Conservation (phyloP, 2,329 filamentous ascomycete genomes). For the Microascus cirrosus region DNA sequence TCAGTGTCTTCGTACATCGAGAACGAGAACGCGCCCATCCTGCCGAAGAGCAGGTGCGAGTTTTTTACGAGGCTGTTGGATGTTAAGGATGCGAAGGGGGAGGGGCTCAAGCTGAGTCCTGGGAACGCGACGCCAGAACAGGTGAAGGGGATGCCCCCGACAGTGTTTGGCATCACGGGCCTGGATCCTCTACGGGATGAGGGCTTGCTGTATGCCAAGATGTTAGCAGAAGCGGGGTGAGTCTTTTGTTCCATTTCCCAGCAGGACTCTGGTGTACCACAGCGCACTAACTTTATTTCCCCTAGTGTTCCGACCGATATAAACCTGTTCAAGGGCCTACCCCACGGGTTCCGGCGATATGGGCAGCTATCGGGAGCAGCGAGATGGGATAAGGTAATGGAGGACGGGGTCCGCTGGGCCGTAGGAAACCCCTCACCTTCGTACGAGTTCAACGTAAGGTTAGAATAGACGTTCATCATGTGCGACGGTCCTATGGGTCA, state of each 20-base stretch:
- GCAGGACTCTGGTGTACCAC: not conserved
- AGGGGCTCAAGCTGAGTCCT: constrained; percentile 26
- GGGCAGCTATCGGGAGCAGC: constrained; percentile 25
- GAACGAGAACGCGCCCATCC: constrained; percentile 35
- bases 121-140: constrained; percentile 18
- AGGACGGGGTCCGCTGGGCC: constrained; percentile 30
- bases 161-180: constrained; percentile 31
- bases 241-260: constrained; percentile 6
- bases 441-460: constrained; percentile 11
- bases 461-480: too few species aligned
- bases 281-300: not conserved
- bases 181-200: constrained; percentile 37
- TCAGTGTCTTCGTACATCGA: constrained; percentile 30
- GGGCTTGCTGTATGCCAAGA: constrained; percentile 31
- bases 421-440: constrained; percentile 20
- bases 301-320: constrained; percentile 34
- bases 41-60: constrained; percentile 24
- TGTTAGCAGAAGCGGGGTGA: constrained; percentile 30
- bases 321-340: constrained; percentile 37
- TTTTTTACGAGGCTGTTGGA: constrained; percentile 18
- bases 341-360: constrained; percentile 34
- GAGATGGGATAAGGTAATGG: constrained; percentile 29
- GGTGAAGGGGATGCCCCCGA: constrained; percentile 29
- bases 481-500: too few species aligned
- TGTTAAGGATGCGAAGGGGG: constrained; percentile 11